Percentiles rank a stretch among this genome's conserved stretches.
Evolutionary conservation across 2,329 filamentous ascomycete genomes (phyloP).

Genomic region (Pseudocercospora pini-densiflorae): DNA sequence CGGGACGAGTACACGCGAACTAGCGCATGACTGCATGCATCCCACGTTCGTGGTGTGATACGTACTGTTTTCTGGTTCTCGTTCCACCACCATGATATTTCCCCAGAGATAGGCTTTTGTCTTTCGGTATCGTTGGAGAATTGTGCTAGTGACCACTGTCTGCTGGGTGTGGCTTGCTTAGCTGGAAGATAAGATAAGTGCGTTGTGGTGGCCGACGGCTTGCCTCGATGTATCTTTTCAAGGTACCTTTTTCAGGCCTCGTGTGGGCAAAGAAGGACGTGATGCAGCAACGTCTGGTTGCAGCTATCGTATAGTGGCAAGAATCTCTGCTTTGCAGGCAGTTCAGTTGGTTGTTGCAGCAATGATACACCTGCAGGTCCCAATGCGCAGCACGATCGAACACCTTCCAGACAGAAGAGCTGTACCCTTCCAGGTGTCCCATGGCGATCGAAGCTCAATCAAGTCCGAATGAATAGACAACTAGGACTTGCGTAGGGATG

Average conservation of each 20-base stretch:
- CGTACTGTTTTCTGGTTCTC: neutral
- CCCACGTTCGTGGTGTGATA: neutral
- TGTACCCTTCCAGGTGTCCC: neutral
- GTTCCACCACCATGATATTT: neutral
- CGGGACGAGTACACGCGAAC: neutral
- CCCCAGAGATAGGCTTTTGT: neutral
- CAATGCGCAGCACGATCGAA: neutral
- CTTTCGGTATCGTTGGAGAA: neutral
- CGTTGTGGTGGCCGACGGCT: neutral
- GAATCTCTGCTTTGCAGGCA: neutral
- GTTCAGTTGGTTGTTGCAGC: neutral
- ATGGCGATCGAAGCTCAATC: neutral
- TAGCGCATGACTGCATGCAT: neutral
- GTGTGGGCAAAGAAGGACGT: neutral
- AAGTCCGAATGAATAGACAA: neutral
- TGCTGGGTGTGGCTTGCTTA: neutral
- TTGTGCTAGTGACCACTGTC: neutral
- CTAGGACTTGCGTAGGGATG: no score
- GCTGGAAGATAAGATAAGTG: neutral
- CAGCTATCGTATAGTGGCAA: neutral
- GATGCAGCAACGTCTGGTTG: neutral
- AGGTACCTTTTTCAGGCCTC: neutral
- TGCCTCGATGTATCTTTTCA: constrained; percentile 5
- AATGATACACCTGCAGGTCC: neutral
- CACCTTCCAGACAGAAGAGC: neutral